Percentiles rank a stretch among this genome's conserved stretches.
Evolutionary conservation across 768 basidiomycete species (phyloP).

Genomic region (Myochromella boudieri): DNA sequence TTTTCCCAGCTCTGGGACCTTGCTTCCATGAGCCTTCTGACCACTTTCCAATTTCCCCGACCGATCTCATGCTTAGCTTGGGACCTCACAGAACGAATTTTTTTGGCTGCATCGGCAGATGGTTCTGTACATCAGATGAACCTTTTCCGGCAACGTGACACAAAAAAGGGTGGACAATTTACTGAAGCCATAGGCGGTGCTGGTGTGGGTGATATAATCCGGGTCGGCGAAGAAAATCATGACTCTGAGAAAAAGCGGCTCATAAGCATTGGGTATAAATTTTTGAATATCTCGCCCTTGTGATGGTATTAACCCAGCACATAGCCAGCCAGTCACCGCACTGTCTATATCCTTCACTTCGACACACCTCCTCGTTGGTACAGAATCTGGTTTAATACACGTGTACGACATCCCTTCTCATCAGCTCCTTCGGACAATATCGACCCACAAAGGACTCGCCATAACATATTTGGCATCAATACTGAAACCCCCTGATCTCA

Average conservation of each 20-base stretch:
- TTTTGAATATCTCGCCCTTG: conserved; percentile 17
- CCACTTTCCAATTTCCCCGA: conserved; percentile 86
- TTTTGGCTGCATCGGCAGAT: conserved; percentile 80
- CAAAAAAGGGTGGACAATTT: conserved; percentile 48
- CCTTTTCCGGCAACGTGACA: conserved; percentile 64
- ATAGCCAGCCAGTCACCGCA: conserved; percentile 70
- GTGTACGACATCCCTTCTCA: conserved; percentile 89
- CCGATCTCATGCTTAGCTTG: conserved; percentile 70
- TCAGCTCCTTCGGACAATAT: conserved; percentile 82
- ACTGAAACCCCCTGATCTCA: conserved; percentile 83
- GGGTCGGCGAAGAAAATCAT: conserved; percentile 55
- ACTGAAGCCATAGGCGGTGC: conserved; percentile 76
- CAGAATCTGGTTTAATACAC: conserved; percentile 67
- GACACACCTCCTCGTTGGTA: conserved; percentile 81
- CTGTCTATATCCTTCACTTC: conserved; percentile 78
- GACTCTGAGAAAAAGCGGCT: conserved; percentile 52
- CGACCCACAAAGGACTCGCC: conserved; percentile 62
- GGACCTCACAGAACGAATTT: conserved; percentile 84
- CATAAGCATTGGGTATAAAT: conserved; percentile 75
- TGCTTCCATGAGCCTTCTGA: conserved; percentile 69
- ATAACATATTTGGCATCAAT: conserved; percentile 78
- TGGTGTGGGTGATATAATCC: conserved; percentile 68
- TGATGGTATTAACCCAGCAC: neutral
- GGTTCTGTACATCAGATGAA: conserved; percentile 81
- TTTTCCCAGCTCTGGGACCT: conserved; percentile 74